Evolutionary conservation across 2,329 filamentous ascomycete genomes (phyloP).

Genomic region (Apiospora koreana): DNA sequence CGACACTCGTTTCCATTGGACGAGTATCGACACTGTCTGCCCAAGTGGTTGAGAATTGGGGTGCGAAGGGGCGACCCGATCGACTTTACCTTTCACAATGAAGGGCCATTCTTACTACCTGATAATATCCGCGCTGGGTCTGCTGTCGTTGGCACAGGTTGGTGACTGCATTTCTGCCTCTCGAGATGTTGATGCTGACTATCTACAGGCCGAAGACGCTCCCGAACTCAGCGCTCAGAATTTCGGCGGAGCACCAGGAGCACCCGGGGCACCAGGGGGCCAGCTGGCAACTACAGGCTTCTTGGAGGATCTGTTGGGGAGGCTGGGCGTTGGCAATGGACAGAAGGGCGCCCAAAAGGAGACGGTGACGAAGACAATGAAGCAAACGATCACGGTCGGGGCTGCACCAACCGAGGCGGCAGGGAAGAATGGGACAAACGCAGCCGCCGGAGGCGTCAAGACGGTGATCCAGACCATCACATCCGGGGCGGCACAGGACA

Average conservation of each 20-base stretch:
- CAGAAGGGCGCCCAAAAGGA: conserved; percentile 12
- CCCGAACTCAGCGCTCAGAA: conserved; percentile 22
- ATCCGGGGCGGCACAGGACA: background rate
- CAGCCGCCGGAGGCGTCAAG: background rate
- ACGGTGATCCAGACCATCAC: conserved; percentile 10
- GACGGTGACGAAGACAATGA: conserved; percentile 14
- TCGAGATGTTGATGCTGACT: conserved; percentile 14
- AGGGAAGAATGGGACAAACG: background rate
- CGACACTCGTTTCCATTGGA: conserved; percentile 13
- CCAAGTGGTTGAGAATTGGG: conserved; percentile 2
- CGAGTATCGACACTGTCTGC: background rate
- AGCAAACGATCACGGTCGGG: conserved; percentile 19
- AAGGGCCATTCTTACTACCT: conserved; percentile 11
- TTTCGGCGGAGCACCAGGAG: conserved; percentile 23
- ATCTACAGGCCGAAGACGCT: conserved; percentile 20
- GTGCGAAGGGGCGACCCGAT: conserved; percentile 8
- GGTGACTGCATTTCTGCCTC: conserved; percentile 12
- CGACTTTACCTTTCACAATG: conserved; percentile 13
- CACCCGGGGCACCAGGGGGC: conserved; percentile 20
- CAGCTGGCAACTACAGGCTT: background rate
- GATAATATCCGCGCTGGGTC: conserved; percentile 22
- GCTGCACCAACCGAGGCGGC: conserved; percentile 1
- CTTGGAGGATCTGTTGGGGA: conserved; percentile 10
- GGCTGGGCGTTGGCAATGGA: conserved; percentile 19
- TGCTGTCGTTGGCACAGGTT: conserved; percentile 27